Evolutionary conservation across 2,329 filamentous ascomycete species (phyloP).

Genomic region (Monascus ruber): DNA sequence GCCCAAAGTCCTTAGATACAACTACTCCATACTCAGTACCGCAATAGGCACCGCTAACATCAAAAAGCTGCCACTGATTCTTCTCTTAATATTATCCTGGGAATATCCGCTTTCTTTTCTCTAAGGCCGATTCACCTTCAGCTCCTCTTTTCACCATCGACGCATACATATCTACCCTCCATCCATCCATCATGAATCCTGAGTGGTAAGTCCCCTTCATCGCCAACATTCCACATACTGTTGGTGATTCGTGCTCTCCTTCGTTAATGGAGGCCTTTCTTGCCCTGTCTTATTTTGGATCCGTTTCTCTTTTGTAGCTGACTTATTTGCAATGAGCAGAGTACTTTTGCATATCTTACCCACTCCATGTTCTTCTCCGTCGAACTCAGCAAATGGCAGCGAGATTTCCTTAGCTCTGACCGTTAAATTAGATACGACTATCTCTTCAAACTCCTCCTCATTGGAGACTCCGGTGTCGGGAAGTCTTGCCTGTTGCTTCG

Average conservation of each 20-base stretch:
- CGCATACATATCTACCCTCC: slow-evolving; percentile 1
- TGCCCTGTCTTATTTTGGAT: neutral
- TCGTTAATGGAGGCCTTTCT: neutral
- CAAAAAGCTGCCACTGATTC: slow-evolving; percentile 4
- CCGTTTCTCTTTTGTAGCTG: neutral
- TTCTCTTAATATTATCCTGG: neutral
- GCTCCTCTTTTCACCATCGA: slow-evolving; percentile 3
- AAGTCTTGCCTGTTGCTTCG: slow-evolving; percentile 97
- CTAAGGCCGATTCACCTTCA: slow-evolving; percentile 4
- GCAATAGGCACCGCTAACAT: slow-evolving; percentile 8
- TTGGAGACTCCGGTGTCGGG: slow-evolving; percentile 99
- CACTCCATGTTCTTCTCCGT: neutral
- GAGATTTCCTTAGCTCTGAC: slow-evolving; percentile 14
- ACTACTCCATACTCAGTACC: too few species aligned
- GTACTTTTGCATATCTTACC: neutral
- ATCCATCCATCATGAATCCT: slow-evolving; percentile 34
- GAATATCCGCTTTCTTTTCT: slow-evolving; percentile 1
- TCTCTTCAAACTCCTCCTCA: slow-evolving; percentile 99
- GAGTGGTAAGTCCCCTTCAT: slow-evolving; percentile 32
- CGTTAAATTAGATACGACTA: slow-evolving; percentile 80
- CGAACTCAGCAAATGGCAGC: neutral
- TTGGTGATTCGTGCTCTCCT: too few species aligned
- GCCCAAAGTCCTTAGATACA: slow-evolving; percentile 8
- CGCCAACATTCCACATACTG: neutral
- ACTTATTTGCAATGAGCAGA: neutral